Conservation (phyloP, 805 yeast genomes). For the Sugiyamaella boreocaroliniensis region DNA sequence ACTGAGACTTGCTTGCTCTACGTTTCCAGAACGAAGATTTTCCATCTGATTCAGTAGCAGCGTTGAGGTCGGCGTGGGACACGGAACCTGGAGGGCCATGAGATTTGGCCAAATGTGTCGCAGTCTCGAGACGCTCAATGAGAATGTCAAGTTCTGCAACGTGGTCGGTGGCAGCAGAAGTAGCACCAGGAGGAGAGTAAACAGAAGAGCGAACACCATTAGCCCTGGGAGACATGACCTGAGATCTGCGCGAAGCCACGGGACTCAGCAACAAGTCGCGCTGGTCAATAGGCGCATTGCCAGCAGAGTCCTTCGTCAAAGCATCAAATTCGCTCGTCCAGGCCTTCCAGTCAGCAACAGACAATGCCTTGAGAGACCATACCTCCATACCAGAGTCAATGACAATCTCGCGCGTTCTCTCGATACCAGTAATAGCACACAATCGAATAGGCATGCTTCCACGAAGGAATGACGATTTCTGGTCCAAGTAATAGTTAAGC, state of each 20-base stretch:
- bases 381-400: constrained; percentile 93
- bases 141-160: constrained; percentile 1
- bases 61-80: constrained; percentile 10
- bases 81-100: not conserved
- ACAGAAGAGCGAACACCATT: not conserved
- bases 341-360: constrained; percentile 56
- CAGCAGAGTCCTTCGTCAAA: constrained; percentile 1
- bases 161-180: not conserved
- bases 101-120: constrained; percentile 1
- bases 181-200: not conserved
- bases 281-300: not conserved
- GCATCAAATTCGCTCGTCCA: constrained; percentile 78
- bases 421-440: constrained; percentile 76
- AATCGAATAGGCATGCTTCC: constrained; percentile 87
- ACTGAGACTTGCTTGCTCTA: not conserved
- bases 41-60: not conserved
- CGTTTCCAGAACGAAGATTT: constrained; percentile 16
- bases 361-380: constrained; percentile 76
- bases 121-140: constrained; percentile 6
- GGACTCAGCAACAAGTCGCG: not conserved
- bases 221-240: not conserved
- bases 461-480: constrained; percentile 63
- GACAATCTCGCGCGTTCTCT: constrained; percentile 58
- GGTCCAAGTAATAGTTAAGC: constrained; percentile 70
- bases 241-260: not conserved